A percentile compares a stretch with the other conserved stretches of the same genome.
Evolutionary conservation across 768 basidiomycete species (phyloP).

Genomic region (Russula sp.): DNA sequence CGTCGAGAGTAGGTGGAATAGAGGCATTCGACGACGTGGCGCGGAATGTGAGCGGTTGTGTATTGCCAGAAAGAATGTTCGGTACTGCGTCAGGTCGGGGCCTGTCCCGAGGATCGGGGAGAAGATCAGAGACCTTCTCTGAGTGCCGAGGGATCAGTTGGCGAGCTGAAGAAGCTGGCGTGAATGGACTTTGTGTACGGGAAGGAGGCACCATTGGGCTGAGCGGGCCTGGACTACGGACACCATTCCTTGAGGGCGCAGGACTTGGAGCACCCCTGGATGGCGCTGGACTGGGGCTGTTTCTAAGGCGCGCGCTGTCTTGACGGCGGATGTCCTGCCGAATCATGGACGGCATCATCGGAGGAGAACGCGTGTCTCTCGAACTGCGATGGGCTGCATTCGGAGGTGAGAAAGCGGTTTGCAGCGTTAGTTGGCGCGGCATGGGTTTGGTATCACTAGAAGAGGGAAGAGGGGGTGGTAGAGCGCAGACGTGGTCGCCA

Average conservation of each 20-base stretch:
- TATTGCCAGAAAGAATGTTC: neutral
- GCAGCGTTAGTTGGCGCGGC: constrained; percentile 14
- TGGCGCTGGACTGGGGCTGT: neutral
- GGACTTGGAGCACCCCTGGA: neutral
- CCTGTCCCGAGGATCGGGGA: neutral
- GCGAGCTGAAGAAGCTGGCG: neutral
- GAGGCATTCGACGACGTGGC: constrained; percentile 26
- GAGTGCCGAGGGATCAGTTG: neutral
- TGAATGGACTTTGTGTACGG: neutral
- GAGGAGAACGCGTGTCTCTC: neutral
- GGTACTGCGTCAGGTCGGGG: no score
- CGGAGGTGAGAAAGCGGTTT: constrained; percentile 1
- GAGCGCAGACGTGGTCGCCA: constrained; percentile 69
- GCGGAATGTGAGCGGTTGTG: constrained; percentile 18
- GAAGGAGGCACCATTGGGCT: neutral
- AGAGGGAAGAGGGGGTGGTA: constrained; percentile 37
- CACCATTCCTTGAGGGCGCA: neutral
- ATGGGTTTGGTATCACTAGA: constrained; percentile 37
- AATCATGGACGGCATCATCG: neutral
- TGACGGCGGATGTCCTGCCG: neutral
- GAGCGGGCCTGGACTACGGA: constrained; percentile 1
- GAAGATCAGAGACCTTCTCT: neutral
- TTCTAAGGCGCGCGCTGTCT: neutral
- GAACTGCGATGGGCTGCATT: neutral
- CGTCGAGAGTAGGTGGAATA: constrained; percentile 14